A percentile compares a stretch with the other conserved stretches of the same genome.
Conservation (phyloP, 2,329 filamentous ascomycete genomes). For the Ascochyta pisi region DNA sequence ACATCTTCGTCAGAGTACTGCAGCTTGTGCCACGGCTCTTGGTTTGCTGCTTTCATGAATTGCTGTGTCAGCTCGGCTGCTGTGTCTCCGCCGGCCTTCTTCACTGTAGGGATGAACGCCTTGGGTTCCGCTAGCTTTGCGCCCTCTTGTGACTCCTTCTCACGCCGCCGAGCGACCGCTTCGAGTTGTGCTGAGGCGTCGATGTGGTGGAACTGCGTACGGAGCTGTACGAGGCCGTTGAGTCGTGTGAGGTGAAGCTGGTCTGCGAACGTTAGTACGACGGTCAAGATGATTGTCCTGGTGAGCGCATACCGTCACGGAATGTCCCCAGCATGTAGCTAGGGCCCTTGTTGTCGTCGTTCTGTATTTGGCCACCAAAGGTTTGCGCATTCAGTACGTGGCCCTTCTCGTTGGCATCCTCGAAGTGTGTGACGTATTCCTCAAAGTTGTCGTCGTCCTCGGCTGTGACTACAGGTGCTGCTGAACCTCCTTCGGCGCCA, state of each 20-base stretch:
- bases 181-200: constrained; percentile 82
- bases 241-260: constrained; percentile 87
- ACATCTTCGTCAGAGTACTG: constrained; percentile 83
- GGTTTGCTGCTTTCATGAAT: constrained; percentile 77
- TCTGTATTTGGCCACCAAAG: constrained; percentile 79
- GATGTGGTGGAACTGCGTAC: constrained; percentile 90
- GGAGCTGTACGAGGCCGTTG: constrained; percentile 83
- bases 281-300: neutral
- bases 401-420: constrained; percentile 71
- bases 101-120: constrained; percentile 86
- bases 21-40: constrained; percentile 81
- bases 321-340: constrained; percentile 94
- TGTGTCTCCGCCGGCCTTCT: constrained; percentile 73
- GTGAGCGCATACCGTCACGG: constrained; percentile 67
- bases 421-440: constrained; percentile 60
- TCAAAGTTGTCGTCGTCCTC: constrained; percentile 72
- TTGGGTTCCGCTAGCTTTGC: constrained; percentile 64
- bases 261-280: constrained; percentile 57
- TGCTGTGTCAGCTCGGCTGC: constrained; percentile 74
- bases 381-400: constrained; percentile 82
- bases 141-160: constrained; percentile 55
- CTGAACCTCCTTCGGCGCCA: constrained; percentile 30
- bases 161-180: constrained; percentile 54
- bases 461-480: constrained; percentile 31
- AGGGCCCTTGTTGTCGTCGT: constrained; percentile 72